Evolutionary conservation across 1,139 yeast species (phyloP).

Genomic region (Candida sanyaensis): DNA sequence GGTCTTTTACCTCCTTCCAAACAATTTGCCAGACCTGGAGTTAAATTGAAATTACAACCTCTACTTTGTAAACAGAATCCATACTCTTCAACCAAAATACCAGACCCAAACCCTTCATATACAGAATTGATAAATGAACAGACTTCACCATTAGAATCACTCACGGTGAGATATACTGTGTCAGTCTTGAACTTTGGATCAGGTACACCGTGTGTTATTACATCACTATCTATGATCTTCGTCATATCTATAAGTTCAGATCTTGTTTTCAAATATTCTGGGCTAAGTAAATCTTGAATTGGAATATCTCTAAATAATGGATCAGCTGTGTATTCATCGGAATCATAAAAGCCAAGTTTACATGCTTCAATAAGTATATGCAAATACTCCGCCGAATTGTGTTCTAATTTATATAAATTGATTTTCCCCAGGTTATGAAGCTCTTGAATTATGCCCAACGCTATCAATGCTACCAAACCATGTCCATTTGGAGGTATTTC

Average conservation of each 20-base stretch:
- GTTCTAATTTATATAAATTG: conserved; percentile 49
- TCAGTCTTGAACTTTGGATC: conserved; percentile 68
- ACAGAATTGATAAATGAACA: conserved; percentile 82
- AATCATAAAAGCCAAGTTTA: conserved; percentile 74
- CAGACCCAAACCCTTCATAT: conserved; percentile 71
- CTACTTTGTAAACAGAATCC: conserved; percentile 79
- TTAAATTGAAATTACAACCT: conserved; percentile 72
- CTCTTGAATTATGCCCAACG: conserved; percentile 65
- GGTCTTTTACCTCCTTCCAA: conserved; percentile 74
- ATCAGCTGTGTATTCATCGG: conserved; percentile 75
- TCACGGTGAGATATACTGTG: conserved; percentile 72
- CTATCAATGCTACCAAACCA: conserved; percentile 70
- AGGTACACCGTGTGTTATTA: conserved; percentile 57
- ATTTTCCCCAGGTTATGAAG: conserved; percentile 50
- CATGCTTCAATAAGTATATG: conserved; percentile 71
- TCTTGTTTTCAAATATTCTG: conserved; percentile 50
- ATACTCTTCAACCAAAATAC: conserved; percentile 62
- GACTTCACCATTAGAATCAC: conserved; percentile 76
- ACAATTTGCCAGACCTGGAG: conserved; percentile 57
- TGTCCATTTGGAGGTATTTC: conserved; percentile 85
- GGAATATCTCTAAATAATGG: conserved; percentile 45
- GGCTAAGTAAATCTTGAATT: conserved; percentile 34
- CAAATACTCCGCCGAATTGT: conserved; percentile 71
- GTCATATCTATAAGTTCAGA: conserved; percentile 46
- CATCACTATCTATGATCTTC: conserved; percentile 42